Evolutionary conservation across 768 basidiomycete genomes (phyloP).

Genomic region (Lepiota venenata): DNA sequence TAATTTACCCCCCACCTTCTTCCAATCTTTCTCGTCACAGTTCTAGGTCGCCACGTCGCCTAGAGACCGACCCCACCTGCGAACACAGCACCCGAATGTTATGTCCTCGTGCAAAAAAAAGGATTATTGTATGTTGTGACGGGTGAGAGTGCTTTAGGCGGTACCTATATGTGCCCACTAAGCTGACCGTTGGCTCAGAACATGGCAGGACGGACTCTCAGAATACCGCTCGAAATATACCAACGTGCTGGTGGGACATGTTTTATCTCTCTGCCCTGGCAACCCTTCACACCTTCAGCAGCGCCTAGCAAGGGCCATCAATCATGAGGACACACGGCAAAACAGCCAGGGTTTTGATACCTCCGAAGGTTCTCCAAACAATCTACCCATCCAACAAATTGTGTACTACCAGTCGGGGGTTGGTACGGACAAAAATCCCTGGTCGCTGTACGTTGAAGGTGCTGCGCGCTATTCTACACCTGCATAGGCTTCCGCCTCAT

Average conservation of each 20-base stretch:
- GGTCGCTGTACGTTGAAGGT: slow-evolving; percentile 63
- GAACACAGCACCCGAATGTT: slow-evolving; percentile 15
- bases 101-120: slow-evolving; percentile 36
- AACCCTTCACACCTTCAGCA: slow-evolving; percentile 17
- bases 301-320: slow-evolving; percentile 53
- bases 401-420: slow-evolving; percentile 67
- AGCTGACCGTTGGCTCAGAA: slow-evolving; percentile 35
- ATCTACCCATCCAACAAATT: slow-evolving; percentile 47
- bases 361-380: not conserved
- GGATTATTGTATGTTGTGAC: slow-evolving; percentile 73
- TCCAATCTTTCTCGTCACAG: slow-evolving; percentile 8
- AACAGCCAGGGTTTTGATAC: slow-evolving; percentile 16
- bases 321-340: slow-evolving; percentile 43
- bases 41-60: slow-evolving; percentile 28
- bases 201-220: slow-evolving; percentile 67
- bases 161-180: not conserved
- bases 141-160: slow-evolving; percentile 42
- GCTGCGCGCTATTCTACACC: slow-evolving; percentile 11
- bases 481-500: not conserved
- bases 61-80: slow-evolving; percentile 28
- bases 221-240: slow-evolving; percentile 46
- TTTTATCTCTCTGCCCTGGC: not conserved
- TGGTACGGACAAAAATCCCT: slow-evolving; percentile 51
- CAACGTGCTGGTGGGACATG: slow-evolving; percentile 49
- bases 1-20: not conserved